Base-by-base conservation (phyloP, 257 asterid species). In the Fraxinus cuspidata region DNA sequence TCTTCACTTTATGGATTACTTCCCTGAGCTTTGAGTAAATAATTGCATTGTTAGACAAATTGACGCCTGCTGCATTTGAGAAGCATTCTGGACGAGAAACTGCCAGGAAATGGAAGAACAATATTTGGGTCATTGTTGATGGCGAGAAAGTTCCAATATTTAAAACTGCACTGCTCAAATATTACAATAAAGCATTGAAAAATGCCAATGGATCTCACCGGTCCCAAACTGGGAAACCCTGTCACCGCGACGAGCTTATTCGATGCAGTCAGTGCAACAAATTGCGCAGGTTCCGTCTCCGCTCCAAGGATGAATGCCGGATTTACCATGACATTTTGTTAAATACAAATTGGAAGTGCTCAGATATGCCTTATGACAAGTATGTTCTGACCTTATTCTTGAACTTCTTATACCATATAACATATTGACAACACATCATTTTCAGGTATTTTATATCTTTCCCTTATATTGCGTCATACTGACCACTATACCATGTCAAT, bases 61-160 rank as follows among this genome's bases (percentile, higher is more conserved):
- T 88, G 84, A 82, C 90, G 13, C 90, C 90, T 0, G 84, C 92
- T 76, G 92, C 92, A 47, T 88, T 86, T 78, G 92, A 88, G 87
- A 84, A 88, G 81, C 92, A 88, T 83, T 88, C 92, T 32, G 89
- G 88, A 37, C 83, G 92, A 82, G 92, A 86, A 77, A 84, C 87
- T 49, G 84, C 92, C 10, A 84, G 90, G 83, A 88, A 88, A 79
- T 88, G 92, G 92, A 88, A 88, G 82, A 82, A 88, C 51, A 88
- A 88, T 78, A 81, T 88, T 32, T 88, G 92, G 92, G 83, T 88
- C 28, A 88, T 84, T 65, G 77, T 78, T 74, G 58, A 84, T 70
- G 92, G 92, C 68, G 88, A 88, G 82, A 88, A 88, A 76, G 87
- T 88, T 51, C 90, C 92, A 63, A 74, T 88, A 79, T 76, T 84